Conservation (phyloP, 768 basidiomycete species). For the Solioccasus polychromus region DNA sequence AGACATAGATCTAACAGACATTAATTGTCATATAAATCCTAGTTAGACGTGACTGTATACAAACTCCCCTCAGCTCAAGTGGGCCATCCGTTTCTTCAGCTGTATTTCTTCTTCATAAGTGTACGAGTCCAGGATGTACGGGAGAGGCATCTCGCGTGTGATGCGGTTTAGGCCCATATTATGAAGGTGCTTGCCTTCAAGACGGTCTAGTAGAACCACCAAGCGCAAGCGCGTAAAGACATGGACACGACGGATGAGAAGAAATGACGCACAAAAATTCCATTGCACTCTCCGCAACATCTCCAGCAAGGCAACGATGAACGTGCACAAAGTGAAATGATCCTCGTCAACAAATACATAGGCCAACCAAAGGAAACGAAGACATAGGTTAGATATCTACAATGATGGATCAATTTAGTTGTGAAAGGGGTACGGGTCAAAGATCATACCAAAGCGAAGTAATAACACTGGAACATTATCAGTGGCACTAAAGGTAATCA, state of each 20-base stretch:
- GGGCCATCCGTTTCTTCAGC: slow-evolving; percentile 16
- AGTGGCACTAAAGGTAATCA: not conserved
- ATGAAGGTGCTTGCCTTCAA: slow-evolving; percentile 90
- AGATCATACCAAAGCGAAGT: slow-evolving; percentile 65
- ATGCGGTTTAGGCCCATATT: slow-evolving; percentile 92
- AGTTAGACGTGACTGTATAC: not conserved
- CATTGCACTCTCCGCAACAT: slow-evolving; percentile 81
- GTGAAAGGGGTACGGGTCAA: not conserved
- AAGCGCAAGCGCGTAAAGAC: not conserved
- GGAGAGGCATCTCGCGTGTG: slow-evolving; percentile 80
- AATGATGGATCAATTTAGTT: not conserved
- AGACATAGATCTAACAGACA: no score
- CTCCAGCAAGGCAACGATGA: slow-evolving; percentile 70
- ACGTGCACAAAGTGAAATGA: slow-evolving; percentile 53
- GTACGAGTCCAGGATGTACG: slow-evolving; percentile 57
- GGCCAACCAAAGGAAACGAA: slow-evolving; percentile 82
- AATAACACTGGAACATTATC: slow-evolving; percentile 54
- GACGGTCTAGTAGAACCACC: slow-evolving; percentile 51
- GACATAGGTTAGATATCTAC: slow-evolving; percentile 65
- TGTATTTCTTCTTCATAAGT: slow-evolving; percentile 43
- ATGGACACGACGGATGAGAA: not conserved
- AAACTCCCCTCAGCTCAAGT: slow-evolving; percentile 14
- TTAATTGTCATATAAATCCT: no score
- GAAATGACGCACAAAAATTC: slow-evolving; percentile 74
- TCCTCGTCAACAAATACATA: slow-evolving; percentile 61